Percentiles rank a stretch among this genome's conserved stretches.
Conservation (phyloP, 2,329 filamentous ascomycete species). For the Colletotrichum sp. region DNA sequence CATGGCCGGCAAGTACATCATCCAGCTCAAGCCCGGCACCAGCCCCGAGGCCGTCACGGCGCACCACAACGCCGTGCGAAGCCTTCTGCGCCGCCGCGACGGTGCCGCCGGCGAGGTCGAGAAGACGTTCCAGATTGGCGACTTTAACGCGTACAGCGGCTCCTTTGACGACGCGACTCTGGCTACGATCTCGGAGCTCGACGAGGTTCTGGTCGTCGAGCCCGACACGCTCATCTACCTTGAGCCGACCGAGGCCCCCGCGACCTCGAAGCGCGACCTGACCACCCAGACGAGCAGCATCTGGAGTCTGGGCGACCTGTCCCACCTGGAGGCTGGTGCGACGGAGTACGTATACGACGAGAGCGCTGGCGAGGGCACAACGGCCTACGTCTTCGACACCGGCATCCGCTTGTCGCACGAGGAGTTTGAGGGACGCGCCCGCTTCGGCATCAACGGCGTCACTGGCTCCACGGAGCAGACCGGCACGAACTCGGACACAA, state of each 20-base stretch:
- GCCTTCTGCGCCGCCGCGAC: slow-evolving; percentile 36
- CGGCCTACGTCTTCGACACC: slow-evolving; percentile 49
- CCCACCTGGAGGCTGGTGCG: slow-evolving; percentile 38
- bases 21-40: slow-evolving; percentile 46
- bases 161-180: slow-evolving; percentile 45
- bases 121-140: slow-evolving; percentile 28
- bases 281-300: slow-evolving; percentile 26
- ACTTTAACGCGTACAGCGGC: slow-evolving; percentile 46
- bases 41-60: slow-evolving; percentile 26
- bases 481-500: slow-evolving; percentile 19
- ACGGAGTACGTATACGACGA: slow-evolving; percentile 32
- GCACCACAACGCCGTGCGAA: slow-evolving; percentile 33
- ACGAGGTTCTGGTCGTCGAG: slow-evolving; percentile 36
- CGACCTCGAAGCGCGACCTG: not conserved
- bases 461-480: slow-evolving; percentile 25
- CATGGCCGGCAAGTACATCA: slow-evolving; percentile 48
- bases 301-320: slow-evolving; percentile 42
- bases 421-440: slow-evolving; percentile 32
- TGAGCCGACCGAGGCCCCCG: not conserved
- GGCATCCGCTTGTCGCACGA: slow-evolving; percentile 44
- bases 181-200: slow-evolving; percentile 39
- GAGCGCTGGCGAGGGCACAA: slow-evolving; percentile 26
- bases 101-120: slow-evolving; percentile 31
- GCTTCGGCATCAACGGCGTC: slow-evolving; percentile 30
- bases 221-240: slow-evolving; percentile 27